Conservation (phyloP, 2,329 filamentous ascomycete species). For the Chlorencoelia australis region DNA sequence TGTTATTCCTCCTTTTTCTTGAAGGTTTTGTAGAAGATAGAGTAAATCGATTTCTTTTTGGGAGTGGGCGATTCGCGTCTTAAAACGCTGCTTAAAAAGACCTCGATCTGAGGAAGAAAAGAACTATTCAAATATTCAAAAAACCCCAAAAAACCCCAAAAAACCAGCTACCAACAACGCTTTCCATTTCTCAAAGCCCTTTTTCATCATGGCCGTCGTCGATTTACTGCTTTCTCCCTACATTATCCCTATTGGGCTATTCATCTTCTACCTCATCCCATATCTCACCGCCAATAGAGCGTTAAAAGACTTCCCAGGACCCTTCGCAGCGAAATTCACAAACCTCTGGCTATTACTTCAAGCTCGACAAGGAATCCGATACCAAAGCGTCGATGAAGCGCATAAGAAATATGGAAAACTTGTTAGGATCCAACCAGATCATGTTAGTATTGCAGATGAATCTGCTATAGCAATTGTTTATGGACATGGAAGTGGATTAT, state of each 20-base stretch:
- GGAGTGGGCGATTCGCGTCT: too few relatives aligned
- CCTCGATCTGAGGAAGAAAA: too few relatives aligned
- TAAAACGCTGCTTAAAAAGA: too few relatives aligned
- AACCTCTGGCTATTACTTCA: slow-evolving; percentile 72
- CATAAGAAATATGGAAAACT: slow-evolving; percentile 68
- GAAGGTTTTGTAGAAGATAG: too few relatives aligned
- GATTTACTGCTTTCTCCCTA: slow-evolving; percentile 37
- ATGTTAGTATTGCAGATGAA: slow-evolving; percentile 72
- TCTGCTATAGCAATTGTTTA: slow-evolving; percentile 69
- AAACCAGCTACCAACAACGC: too few relatives aligned
- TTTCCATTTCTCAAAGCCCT: too few relatives aligned
- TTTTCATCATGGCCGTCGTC: slow-evolving; percentile 26
- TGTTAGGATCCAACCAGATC: slow-evolving; percentile 74
- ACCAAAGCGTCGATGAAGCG: slow-evolving; percentile 52
- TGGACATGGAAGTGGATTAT: slow-evolving; percentile 66
- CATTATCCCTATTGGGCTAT: slow-evolving; percentile 36
- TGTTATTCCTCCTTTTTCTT: too few relatives aligned
- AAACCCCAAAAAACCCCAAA: too few relatives aligned
- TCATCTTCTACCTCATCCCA: slow-evolving; percentile 27
- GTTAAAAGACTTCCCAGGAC: slow-evolving; percentile 36
- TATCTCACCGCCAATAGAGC: slow-evolving; percentile 24
- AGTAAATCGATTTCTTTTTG: too few relatives aligned
- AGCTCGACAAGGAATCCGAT: slow-evolving; percentile 55
- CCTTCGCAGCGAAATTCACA: slow-evolving; percentile 51
- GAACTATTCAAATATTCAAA: too few relatives aligned